Base-by-base conservation (phyloP, 176 grass and related monocot genomes). In the Ensete glaucum region DNA sequence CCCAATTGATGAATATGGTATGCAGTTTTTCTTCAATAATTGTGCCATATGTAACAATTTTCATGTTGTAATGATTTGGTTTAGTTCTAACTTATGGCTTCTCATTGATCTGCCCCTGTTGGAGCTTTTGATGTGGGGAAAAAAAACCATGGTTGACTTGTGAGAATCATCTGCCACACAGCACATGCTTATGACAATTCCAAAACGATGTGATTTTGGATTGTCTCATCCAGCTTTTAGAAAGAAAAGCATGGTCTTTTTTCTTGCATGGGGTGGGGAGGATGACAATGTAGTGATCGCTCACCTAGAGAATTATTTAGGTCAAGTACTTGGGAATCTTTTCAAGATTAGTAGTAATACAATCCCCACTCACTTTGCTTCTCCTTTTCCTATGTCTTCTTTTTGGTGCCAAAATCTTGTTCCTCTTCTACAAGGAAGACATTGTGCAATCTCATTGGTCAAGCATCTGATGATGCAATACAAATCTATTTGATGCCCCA, bases 1-100 rank as follows among this genome's bases (percentile, higher is more conserved):
- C 9, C 94, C 94, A 2, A 93, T 98, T 9, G 94, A 98, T 63
- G 94, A 98, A 93, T 93, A 84, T 52, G 94, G 90, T 93, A 85
- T 80, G 76, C 69, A 69, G 70, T 76, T 75, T 21, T 64, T 77
- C 20, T 20, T 60, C 67, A 9, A 48, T 19, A n/a, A 29, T 26
- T 60, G 11, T 60, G 21, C 14, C 3, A 27, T 67, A 27, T 27
- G 9, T 27, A 13, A 67, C 25, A 14, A 29, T 27, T 67, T 26
- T 26, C 26, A 3, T 26, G 9, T 13, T 15, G 9, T 11, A 64
- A 21, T 54, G 17, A 21, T 51, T 50, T 53, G 50, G 1, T 52
- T 52, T 21, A 54, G 12, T 3, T 54, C 19, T 9, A 8, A 52
- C 10, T 72, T 10, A 0, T 71, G 27, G 1, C 50, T 54, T 50